Percentiles rank a stretch among this genome's conserved stretches.
phyloP scores from a whole-genome alignment of 805 yeast genomes.

The Metschnikowia gelsemii region DNA sequence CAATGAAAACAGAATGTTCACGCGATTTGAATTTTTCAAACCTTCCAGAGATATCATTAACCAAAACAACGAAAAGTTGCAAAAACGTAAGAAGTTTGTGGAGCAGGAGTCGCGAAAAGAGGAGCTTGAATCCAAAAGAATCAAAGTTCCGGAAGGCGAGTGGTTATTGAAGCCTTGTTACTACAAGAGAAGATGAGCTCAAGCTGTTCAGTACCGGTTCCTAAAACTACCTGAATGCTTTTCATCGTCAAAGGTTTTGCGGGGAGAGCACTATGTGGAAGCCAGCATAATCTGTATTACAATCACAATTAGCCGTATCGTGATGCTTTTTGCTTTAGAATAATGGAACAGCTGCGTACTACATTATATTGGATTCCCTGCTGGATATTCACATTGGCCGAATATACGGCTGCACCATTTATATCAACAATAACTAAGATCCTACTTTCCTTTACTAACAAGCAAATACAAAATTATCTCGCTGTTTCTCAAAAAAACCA shows the following conservation, averaged over 20 bases:
- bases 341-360: too few species aligned
- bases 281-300: too few species aligned
- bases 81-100: constrained; percentile 63
- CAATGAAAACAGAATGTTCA: constrained; percentile 86
- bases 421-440: too few species aligned
- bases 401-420: too few species aligned
- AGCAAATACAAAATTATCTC: too few species aligned
- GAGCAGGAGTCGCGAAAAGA: constrained; percentile 68
- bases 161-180: constrained; percentile 96
- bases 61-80: constrained; percentile 60
- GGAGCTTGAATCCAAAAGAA: constrained; percentile 54
- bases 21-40: constrained; percentile 90
- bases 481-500: too few species aligned
- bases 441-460: too few species aligned
- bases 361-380: too few species aligned
- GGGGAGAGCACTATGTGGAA: too few species aligned
- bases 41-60: constrained; percentile 69
- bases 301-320: too few species aligned
- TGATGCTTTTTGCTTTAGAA: too few species aligned
- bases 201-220: not conserved
- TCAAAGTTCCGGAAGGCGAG: constrained; percentile 65
- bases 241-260: not conserved
- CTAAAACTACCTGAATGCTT: not conserved
- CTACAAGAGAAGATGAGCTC: constrained; percentile 71
- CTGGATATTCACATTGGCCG: too few species aligned